These are phyloP conservation scores for Nannizziopsis barbatae DNA, from an alignment of 2,329 filamentous ascomycete species.

Conservation along the genomic window DNA sequence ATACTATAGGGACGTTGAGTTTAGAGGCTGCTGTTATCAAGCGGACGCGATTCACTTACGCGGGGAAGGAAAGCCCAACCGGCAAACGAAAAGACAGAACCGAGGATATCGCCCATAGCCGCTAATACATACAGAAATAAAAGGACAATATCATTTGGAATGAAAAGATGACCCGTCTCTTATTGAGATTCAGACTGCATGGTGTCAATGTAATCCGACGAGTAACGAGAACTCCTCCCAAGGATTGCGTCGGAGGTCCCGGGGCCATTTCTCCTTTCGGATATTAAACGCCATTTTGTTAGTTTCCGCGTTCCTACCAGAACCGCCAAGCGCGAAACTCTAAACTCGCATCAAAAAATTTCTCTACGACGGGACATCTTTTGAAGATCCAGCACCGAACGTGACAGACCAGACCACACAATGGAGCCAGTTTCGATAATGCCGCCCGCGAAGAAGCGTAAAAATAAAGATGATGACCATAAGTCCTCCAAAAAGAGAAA, in stretches of 20 bases:
- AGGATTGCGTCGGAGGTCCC: not conserved
- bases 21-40: not conserved
- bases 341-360: not conserved
- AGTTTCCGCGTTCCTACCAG: not conserved
- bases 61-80: slow-evolving; percentile 54
- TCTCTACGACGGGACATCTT: not conserved
- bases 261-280: too few species aligned
- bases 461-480: slow-evolving; percentile 38
- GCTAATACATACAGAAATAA: not conserved
- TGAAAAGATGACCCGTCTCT: not conserved
- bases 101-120: slow-evolving; percentile 17
- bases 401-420: slow-evolving; percentile 21
- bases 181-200: too few species aligned
- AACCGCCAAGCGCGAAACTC: slow-evolving; percentile 7
- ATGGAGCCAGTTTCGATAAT: slow-evolving; percentile 31
- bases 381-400: not conserved
- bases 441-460: slow-evolving; percentile 32
- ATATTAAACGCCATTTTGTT: too few species aligned
- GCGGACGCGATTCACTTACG: slow-evolving; percentile 32
- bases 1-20: slow-evolving; percentile 42
- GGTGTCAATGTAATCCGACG: too few species aligned
- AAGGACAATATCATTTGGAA: not conserved
- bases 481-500: slow-evolving; percentile 36
- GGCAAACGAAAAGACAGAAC: slow-evolving; percentile 42
- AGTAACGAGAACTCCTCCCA: not conserved